Evolutionary conservation across 805 yeast genomes (phyloP).

Genomic region (Priceomyces haplophilus): DNA sequence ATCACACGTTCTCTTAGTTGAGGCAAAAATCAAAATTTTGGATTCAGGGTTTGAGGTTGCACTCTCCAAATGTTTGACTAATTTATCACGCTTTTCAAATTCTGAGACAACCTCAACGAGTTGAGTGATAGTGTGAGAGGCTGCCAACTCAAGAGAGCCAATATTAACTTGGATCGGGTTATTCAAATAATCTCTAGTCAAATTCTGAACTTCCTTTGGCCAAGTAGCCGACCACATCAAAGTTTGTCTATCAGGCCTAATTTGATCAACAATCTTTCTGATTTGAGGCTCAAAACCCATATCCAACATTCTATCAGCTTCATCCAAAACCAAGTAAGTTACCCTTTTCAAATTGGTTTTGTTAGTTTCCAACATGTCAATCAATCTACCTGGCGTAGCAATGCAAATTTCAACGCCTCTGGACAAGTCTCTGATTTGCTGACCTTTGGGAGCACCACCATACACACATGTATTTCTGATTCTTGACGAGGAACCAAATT

Average conservation of each 20-base stretch:
- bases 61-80: conserved; percentile 75
- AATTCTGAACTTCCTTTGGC: conserved; percentile 96
- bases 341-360: conserved; percentile 95
- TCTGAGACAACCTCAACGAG: conserved; percentile 86
- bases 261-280: conserved; percentile 95
- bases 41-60: conserved; percentile 70
- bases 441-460: conserved; percentile 99
- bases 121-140: conserved; percentile 95
- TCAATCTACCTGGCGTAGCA: conserved; percentile 98
- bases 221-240: conserved; percentile 99
- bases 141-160: conserved; percentile 94
- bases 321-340: conserved; percentile 94
- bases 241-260: conserved; percentile 99
- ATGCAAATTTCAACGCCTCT: conserved; percentile 95
- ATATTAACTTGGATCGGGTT: conserved; percentile 96
- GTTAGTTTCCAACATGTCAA: conserved; percentile 94
- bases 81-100: conserved; percentile 91
- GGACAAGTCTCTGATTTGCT: conserved; percentile 91
- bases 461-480: conserved; percentile 96
- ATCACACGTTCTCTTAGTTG: conserved; percentile 98
- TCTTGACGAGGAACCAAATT: conserved; percentile 88
- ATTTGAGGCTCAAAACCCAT: conserved; percentile 99
- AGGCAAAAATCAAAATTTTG: conserved; percentile 84
- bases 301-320: conserved; percentile 99
- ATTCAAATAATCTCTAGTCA: conserved; percentile 85